Conservation (phyloP, 441 rosid species). For the Croton setiger region DNA sequence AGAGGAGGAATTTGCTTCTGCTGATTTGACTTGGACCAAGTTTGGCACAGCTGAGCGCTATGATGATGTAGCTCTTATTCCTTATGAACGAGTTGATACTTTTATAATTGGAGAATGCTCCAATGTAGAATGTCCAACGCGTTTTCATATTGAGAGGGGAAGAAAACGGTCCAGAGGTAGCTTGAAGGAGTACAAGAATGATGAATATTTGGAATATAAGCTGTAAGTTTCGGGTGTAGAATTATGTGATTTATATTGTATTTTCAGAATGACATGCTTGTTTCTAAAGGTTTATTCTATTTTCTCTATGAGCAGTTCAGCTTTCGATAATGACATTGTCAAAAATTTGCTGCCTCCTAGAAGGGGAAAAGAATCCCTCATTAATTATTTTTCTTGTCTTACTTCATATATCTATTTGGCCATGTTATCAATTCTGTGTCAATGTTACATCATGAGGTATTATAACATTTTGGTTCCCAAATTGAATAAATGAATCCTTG, state of each 20-base stretch:
- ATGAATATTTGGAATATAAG: conserved; percentile 81
- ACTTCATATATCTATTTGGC: neutral
- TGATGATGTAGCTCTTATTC: conserved; percentile 83
- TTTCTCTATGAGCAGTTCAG: neutral
- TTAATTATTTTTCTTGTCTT: neutral
- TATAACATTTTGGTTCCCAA: neutral
- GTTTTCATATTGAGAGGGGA: conserved; percentile 89
- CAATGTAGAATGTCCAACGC: conserved; percentile 74
- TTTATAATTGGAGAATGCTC: conserved; percentile 94
- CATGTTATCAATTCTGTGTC: neutral
- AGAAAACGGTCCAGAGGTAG: conserved; percentile 64
- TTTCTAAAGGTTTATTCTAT: neutral
- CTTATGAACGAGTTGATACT: conserved; percentile 64
- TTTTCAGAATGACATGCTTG: neutral
- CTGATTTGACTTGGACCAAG: conserved; percentile 78
- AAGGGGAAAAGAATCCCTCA: neutral
- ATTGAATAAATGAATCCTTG: neutral
- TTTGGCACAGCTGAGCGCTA: conserved; percentile 76
- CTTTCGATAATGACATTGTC: neutral
- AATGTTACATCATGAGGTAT: neutral
- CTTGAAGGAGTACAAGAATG: conserved; percentile 70
- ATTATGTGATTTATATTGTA: neutral
- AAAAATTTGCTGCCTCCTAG: neutral
- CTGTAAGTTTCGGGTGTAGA: conserved; percentile 47
- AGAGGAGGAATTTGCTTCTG: conserved; percentile 71